Evolutionary conservation across 2,329 filamentous ascomycete genomes (phyloP).

Genomic region (Botrytis fragariae): DNA sequence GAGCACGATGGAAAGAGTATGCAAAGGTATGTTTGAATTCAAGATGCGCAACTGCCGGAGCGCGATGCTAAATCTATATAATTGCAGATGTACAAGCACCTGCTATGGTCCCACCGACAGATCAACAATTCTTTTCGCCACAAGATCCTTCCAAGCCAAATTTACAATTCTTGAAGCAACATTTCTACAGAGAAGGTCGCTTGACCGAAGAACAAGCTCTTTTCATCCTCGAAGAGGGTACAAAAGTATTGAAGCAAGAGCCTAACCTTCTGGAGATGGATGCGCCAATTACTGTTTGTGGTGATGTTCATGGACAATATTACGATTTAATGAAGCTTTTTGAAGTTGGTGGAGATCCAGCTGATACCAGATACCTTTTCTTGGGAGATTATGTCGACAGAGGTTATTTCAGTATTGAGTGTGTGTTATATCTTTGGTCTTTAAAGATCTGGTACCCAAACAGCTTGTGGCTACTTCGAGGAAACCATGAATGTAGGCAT

Average conservation of each 20-base stretch:
- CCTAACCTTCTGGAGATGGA: constrained; percentile 99
- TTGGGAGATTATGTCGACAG: constrained; percentile 97
- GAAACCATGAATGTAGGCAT: constrained; percentile 98
- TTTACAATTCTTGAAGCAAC: constrained; percentile 92
- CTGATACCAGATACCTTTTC: constrained; percentile 95
- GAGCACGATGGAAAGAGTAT: constrained; percentile 91
- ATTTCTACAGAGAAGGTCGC: constrained; percentile 96
- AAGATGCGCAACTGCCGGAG: not conserved
- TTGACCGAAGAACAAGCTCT: constrained; percentile 96
- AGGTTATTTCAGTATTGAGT: constrained; percentile 99
- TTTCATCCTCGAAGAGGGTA: constrained; percentile 88
- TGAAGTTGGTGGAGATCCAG: constrained; percentile 93
- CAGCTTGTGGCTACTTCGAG: constrained; percentile 92
- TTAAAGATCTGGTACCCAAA: constrained; percentile 99
- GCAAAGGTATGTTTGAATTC: constrained; percentile 74
- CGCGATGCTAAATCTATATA: constrained; percentile 32
- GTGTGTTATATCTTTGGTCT: constrained; percentile 95
- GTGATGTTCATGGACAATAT: constrained; percentile 98
- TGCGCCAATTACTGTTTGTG: constrained; percentile 96
- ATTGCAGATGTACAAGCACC: constrained; percentile 90
- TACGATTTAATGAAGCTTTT: constrained; percentile 99
- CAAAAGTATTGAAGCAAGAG: constrained; percentile 82
- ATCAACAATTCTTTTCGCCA: constrained; percentile 92
- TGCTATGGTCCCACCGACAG: constrained; percentile 85
- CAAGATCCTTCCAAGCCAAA: constrained; percentile 85